Percentiles rank a stretch among this genome's conserved stretches.
Conservation (phyloP, 2,329 filamentous ascomycete species). For the Monosporascus sp. region DNA sequence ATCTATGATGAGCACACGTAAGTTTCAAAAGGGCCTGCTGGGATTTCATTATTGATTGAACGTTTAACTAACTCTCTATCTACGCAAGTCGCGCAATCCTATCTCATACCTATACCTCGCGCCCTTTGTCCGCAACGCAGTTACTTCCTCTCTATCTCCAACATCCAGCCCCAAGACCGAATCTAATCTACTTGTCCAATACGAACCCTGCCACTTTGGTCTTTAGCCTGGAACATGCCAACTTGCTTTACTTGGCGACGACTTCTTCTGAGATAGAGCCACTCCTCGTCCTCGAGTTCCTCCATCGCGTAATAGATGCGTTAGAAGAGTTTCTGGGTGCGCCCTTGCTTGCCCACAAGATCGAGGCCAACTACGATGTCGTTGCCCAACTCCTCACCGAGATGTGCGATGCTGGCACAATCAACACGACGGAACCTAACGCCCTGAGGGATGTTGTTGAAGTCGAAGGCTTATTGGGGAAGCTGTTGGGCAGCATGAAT, state of each 20-base stretch:
- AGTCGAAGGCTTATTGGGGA: slow-evolving; percentile 85
- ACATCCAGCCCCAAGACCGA: slow-evolving; percentile 75
- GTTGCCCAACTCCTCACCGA: slow-evolving; percentile 88
- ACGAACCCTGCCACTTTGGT: slow-evolving; percentile 81
- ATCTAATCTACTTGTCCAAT: slow-evolving; percentile 77
- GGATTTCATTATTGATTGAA: neutral
- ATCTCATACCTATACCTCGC: slow-evolving; percentile 81
- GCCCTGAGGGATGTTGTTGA: slow-evolving; percentile 87
- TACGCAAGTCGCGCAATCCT: slow-evolving; percentile 72
- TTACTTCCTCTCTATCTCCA: slow-evolving; percentile 84
- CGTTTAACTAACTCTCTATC: slow-evolving; percentile 18
- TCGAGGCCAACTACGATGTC: slow-evolving; percentile 88
- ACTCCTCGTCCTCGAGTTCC: slow-evolving; percentile 84
- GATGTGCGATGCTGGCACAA: slow-evolving; percentile 91
- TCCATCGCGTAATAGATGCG: slow-evolving; percentile 87
- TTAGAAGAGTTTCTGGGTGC: slow-evolving; percentile 92
- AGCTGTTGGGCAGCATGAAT: slow-evolving; percentile 80
- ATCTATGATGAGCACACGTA: slow-evolving; percentile 96
- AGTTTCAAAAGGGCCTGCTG: slow-evolving; percentile 21
- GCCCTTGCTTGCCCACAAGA: slow-evolving; percentile 77
- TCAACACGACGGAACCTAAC: slow-evolving; percentile 90
- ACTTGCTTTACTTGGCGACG: slow-evolving; percentile 79
- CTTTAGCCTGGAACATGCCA: slow-evolving; percentile 83
- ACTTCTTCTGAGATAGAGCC: slow-evolving; percentile 85
- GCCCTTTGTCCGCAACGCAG: slow-evolving; percentile 69